phyloP scores from a whole-genome alignment of 306 rosid genomes.

The Prunus kanzakura region DNA sequence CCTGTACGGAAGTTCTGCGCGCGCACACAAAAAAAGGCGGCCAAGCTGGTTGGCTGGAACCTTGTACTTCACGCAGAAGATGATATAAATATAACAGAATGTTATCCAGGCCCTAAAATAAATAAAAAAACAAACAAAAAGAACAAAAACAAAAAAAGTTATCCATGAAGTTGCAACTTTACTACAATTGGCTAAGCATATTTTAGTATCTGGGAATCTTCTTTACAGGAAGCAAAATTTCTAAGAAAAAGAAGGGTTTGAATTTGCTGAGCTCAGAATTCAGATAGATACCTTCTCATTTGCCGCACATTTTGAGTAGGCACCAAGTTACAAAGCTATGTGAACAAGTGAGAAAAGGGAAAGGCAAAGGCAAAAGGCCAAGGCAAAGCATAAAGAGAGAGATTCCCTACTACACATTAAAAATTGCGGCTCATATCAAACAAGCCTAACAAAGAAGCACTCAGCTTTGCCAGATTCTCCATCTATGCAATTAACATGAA shows the following conservation, averaged over 20 bases:
- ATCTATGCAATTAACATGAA: not conserved
- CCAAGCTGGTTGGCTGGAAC: not conserved
- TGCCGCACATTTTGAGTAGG: not conserved
- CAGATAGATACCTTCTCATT: not conserved
- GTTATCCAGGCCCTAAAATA: too few relatives aligned
- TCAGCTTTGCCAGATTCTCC: constrained; percentile 8
- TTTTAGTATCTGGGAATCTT: not conserved
- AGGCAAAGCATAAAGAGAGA: not conserved
- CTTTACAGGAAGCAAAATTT: not conserved
- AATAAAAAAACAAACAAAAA: too few relatives aligned
- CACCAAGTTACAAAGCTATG: not conserved
- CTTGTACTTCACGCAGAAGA: not conserved
- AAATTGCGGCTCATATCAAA: constrained; percentile 1
- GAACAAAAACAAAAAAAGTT: not conserved
- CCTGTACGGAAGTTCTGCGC: not conserved
- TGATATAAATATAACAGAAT: not conserved
- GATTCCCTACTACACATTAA: not conserved
- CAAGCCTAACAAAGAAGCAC: constrained; percentile 12
- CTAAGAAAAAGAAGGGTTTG: not conserved
- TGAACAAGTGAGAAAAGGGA: constrained; percentile 4
- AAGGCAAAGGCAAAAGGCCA: not conserved
- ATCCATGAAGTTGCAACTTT: not conserved
- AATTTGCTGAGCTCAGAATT: not conserved
- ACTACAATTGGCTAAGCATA: not conserved
- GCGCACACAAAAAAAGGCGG: too few relatives aligned